Evolutionary conservation across 2,329 filamentous ascomycete genomes (phyloP).

Genomic region (Juglanconis juglandina): DNA sequence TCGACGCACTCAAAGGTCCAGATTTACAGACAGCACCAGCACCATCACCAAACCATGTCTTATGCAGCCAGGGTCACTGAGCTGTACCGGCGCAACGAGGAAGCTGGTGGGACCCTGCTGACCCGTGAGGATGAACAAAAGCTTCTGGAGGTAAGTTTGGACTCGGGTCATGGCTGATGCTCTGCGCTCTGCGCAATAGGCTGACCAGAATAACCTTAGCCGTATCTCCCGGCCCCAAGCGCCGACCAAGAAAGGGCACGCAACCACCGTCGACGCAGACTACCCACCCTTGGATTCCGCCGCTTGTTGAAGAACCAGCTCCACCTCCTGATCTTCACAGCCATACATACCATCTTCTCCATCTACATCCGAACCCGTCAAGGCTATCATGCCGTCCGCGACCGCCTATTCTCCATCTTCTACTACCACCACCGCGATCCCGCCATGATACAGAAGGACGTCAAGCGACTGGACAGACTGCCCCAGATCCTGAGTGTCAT

Average conservation of each 20-base stretch:
- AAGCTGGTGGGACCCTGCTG: slow-evolving; percentile 37
- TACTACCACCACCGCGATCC: slow-evolving; percentile 96
- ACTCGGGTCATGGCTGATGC: not conserved
- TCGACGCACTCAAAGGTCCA: not conserved
- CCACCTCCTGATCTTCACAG: slow-evolving; percentile 62
- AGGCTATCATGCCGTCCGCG: slow-evolving; percentile 72
- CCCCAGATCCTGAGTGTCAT: slow-evolving; percentile 88
- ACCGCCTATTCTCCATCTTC: slow-evolving; percentile 75
- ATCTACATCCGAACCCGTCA: slow-evolving; percentile 81
- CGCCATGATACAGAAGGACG: slow-evolving; percentile 85
- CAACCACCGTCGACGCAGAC: slow-evolving; percentile 8
- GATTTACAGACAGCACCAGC: not conserved
- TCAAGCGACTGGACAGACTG: slow-evolving; percentile 67
- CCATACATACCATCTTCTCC: slow-evolving; percentile 80
- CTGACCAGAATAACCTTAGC: slow-evolving; percentile 25
- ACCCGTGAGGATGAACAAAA: slow-evolving; percentile 42
- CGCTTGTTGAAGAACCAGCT: slow-evolving; percentile 61
- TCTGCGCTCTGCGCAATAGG: not conserved
- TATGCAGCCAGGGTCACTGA: slow-evolving; percentile 34
- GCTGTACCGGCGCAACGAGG: slow-evolving; percentile 44
- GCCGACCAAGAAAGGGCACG: slow-evolving; percentile 27
- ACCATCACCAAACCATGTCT: slow-evolving; percentile 31
- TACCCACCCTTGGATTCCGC: slow-evolving; percentile 48
- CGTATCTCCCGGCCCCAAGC: slow-evolving; percentile 35
- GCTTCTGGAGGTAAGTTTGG: slow-evolving; percentile 39